A percentile compares a stretch with the other conserved stretches of the same genome.
Conservation (phyloP, 169 alveolate species). For the Nephromyces sp. region DNA sequence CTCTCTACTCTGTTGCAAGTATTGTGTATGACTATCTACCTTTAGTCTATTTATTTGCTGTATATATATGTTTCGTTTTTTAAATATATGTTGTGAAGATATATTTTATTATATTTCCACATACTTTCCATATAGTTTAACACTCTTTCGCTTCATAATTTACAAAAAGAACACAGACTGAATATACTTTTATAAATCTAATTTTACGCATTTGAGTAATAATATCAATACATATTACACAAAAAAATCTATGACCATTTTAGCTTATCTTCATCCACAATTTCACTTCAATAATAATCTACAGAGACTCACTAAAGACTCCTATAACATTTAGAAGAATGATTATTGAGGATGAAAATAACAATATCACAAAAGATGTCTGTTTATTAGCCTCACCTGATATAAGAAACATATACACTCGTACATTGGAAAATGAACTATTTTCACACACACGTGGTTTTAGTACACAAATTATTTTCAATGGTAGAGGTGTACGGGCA, state of each 20-base stretch:
- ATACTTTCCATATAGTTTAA: no score
- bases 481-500: constrained; percentile 75
- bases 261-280: background rate
- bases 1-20: no score
- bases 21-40: no score
- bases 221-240: background rate
- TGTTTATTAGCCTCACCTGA: background rate
- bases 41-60: no score
- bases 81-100: no score
- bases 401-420: background rate
- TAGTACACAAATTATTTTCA: constrained; percentile 63
- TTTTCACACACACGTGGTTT: constrained; percentile 55
- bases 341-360: background rate
- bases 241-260: background rate
- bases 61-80: no score
- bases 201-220: background rate
- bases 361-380: background rate
- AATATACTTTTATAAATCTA: background rate
- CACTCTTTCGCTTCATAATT: no score
- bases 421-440: background rate
- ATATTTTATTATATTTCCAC: no score
- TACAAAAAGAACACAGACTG: background rate
- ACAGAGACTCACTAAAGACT: background rate
- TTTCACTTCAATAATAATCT: background rate
- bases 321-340: background rate